These are phyloP conservation scores for Coccomyxa sp. DNA, from an alignment of 139 green algal species.

Conservation along the genomic window DNA sequence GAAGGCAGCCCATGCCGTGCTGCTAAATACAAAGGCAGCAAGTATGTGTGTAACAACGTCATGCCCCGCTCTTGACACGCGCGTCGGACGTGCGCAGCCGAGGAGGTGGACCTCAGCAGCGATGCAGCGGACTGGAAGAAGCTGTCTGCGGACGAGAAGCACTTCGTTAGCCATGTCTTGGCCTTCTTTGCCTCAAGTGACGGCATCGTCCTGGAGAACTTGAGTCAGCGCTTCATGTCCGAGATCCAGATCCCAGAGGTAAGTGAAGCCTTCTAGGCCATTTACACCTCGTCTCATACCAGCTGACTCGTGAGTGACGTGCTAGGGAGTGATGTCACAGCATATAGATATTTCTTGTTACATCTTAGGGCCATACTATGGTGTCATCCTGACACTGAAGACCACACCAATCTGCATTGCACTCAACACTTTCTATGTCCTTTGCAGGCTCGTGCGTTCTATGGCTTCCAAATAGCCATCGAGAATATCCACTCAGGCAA, in stretches of 20 bases:
- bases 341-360: no score
- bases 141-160: constrained; percentile 82
- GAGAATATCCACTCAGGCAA: constrained; percentile 98
- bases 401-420: no score
- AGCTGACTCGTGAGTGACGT: no score
- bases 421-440: no score
- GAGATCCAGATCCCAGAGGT: constrained; percentile 94
- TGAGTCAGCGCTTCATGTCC: constrained; percentile 90
- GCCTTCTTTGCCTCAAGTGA: constrained; percentile 97
- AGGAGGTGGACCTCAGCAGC: constrained; percentile 94
- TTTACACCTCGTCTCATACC: no score
- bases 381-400: no score
- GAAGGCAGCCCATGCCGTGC: not conserved
- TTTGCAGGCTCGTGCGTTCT: constrained; percentile 91
- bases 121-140: constrained; percentile 88
- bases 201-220: constrained; percentile 98
- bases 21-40: not conserved
- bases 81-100: constrained; percentile 66
- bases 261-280: no score
- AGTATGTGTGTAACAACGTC: not conserved
- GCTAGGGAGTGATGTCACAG: no score
- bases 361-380: no score
- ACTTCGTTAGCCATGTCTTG: constrained; percentile 97
- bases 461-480: constrained; percentile 99
- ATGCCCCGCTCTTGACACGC: not conserved